These are phyloP conservation scores for Kurtzmaniella cleridarum DNA, from an alignment of 805 yeast genomes.

Conservation along the genomic window DNA sequence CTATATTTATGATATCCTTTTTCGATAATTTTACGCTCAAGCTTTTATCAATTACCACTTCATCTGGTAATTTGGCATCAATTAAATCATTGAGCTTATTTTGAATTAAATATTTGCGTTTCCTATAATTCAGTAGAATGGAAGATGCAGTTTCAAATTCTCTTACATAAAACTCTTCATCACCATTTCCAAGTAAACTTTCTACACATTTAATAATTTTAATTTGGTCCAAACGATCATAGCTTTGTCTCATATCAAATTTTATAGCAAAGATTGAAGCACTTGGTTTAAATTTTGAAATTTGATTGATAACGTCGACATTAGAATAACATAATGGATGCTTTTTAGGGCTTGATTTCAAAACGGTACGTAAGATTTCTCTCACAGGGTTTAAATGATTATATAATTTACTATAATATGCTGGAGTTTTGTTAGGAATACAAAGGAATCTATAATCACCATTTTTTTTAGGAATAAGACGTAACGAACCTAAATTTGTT, in stretches of 20 bases:
- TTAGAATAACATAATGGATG: slow-evolving; percentile 35
- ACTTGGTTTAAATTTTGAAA: slow-evolving; percentile 32
- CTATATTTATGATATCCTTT: slow-evolving; percentile 39
- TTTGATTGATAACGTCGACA: slow-evolving; percentile 36
- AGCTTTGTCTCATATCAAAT: slow-evolving; percentile 74
- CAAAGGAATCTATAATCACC: slow-evolving; percentile 57
- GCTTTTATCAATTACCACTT: slow-evolving; percentile 13
- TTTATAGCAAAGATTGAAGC: slow-evolving; percentile 47
- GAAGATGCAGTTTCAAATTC: slow-evolving; percentile 7
- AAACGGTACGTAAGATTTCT: slow-evolving; percentile 12
- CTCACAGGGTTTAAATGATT: slow-evolving; percentile 40
- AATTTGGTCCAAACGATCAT: slow-evolving; percentile 59
- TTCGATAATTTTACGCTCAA: slow-evolving; percentile 33
- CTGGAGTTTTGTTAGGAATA: slow-evolving; percentile 34
- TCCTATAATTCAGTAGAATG: background rate
- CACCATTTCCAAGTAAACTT: slow-evolving; percentile 19
- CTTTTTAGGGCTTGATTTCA: background rate
- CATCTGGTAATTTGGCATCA: slow-evolving; percentile 9
- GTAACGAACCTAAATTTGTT: slow-evolving; percentile 12
- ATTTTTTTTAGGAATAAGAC: slow-evolving; percentile 53
- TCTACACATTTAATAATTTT: slow-evolving; percentile 32
- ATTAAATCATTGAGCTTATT: slow-evolving; percentile 9
- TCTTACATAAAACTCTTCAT: slow-evolving; percentile 16
- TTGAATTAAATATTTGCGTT: background rate
- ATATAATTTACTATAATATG: slow-evolving; percentile 14